phyloP scores from a whole-genome alignment of 768 basidiomycete species.

The Fibroporia radiculosa region DNA sequence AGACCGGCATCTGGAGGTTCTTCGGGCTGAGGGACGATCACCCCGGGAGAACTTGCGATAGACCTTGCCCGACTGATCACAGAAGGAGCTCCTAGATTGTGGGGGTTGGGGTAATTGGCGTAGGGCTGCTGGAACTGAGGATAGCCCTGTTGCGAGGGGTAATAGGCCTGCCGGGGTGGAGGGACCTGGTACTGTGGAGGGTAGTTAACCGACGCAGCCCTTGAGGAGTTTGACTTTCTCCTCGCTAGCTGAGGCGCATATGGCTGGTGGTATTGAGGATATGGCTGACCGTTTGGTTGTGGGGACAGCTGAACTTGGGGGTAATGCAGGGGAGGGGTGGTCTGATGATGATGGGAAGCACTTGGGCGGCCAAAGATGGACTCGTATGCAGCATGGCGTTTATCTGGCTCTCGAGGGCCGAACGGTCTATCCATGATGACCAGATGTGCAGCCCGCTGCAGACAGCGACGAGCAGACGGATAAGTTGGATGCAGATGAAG shows the following conservation, averaged over 20 bases:
- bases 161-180: slow-evolving; percentile 30
- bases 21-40: slow-evolving; percentile 39
- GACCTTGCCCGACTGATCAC: slow-evolving; percentile 42
- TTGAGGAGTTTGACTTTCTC: slow-evolving; percentile 37
- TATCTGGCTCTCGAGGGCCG: slow-evolving; percentile 59
- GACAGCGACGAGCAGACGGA: slow-evolving; percentile 2
- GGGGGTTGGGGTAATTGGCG: slow-evolving; percentile 20
- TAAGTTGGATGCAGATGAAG: not conserved
- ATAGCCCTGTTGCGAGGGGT: slow-evolving; percentile 24
- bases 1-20: slow-evolving; percentile 41
- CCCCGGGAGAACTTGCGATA: slow-evolving; percentile 37
- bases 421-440: slow-evolving; percentile 42
- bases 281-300: slow-evolving; percentile 21
- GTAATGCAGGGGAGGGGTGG: slow-evolving; percentile 22
- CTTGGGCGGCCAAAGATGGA: slow-evolving; percentile 81
- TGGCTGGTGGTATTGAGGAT: slow-evolving; percentile 19
- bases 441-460: not conserved
- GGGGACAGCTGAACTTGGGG: slow-evolving; percentile 34
- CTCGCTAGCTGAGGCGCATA: slow-evolving; percentile 32
- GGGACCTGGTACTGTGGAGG: slow-evolving; percentile 15
- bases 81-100: slow-evolving; percentile 33
- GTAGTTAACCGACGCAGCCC: slow-evolving; percentile 23
- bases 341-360: slow-evolving; percentile 39
- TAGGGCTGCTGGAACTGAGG: slow-evolving; percentile 20
- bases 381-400: slow-evolving; percentile 77